Evolutionary conservation across 805 yeast species (phyloP).

Genomic region (Naumovozyma castellii): DNA sequence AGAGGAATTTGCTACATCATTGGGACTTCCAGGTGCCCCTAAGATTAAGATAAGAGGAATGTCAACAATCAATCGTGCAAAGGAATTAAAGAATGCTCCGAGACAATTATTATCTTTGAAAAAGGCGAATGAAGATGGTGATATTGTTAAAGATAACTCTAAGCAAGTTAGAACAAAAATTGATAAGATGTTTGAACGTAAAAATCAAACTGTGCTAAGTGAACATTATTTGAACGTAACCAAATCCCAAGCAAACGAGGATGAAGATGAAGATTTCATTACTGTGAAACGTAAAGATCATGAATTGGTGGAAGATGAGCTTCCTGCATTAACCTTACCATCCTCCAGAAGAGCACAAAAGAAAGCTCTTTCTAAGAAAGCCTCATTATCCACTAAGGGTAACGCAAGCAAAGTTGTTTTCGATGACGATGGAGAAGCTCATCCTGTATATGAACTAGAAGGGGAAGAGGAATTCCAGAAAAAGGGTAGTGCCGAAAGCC

Average conservation of each 20-base stretch:
- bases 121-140: constrained; percentile 58
- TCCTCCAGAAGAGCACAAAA: constrained; percentile 78
- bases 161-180: constrained; percentile 66
- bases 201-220: constrained; percentile 84
- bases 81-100: constrained; percentile 73
- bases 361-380: constrained; percentile 80
- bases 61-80: constrained; percentile 36
- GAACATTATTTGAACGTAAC: constrained; percentile 79
- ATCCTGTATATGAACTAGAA: constrained; percentile 82
- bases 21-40: constrained; percentile 96
- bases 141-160: constrained; percentile 30
- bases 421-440: constrained; percentile 92
- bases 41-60: constrained; percentile 63
- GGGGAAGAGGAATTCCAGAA: constrained; percentile 78
- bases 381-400: constrained; percentile 49
- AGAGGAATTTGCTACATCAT: constrained; percentile 75
- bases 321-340: constrained; percentile 52
- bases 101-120: constrained; percentile 54
- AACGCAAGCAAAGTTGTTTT: constrained; percentile 71
- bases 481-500: constrained; percentile 56
- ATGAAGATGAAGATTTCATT: constrained; percentile 61
- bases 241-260: constrained; percentile 37
- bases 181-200: constrained; percentile 91
- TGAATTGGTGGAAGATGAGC: constrained; percentile 50
- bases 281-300: constrained; percentile 72